Base-by-base conservation (phyloP, 257 asterid species). In the Solanum ossicruentum region DNA sequence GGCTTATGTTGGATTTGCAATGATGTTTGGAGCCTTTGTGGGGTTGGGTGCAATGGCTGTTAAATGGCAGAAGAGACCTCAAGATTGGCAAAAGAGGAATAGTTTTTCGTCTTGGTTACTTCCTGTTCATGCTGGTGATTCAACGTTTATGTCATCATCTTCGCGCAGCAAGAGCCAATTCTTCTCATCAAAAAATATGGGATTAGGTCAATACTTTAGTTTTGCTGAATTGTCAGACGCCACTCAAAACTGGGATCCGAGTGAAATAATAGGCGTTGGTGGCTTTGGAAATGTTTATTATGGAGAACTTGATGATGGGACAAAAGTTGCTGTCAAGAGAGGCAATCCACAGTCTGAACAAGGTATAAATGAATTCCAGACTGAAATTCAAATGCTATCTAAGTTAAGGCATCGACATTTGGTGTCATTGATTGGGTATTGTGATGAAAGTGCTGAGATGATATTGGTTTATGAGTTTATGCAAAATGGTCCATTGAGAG, bases 101-200 rank as follows among this genome's bases (percentile, higher is more conserved):
- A 86, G 88, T 45, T 82, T 86, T 78, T 86, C 88, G 18, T 83
- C 88, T 45, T 86, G 88, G 88, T 65, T 86, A 20, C 88, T 86
- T 70, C 88, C 85, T 0, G 78, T 92, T 75, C 95, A 92, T 12
- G 89, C 92, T 2, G 91, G 93, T 2, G 95, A 91, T 49, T 20
- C 90, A 0, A 89, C 92, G 86, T 87, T 89, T 12, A 85, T 89
- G 88, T 84, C 91, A 1, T 70, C 88, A n/a, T 89, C 92, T 5
- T 91, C 92, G 6, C 80, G 91, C 2, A 92, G 91, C 13, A 92
- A 91, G 84, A 87, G 91, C 80, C 95, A 92, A 77, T 85, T 92
- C 16, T 87, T 86, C 88, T 92, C 93, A 1, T 88, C 93, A 9
- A 89, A 88, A 5, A 89, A 88, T 0, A 86, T 88, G 89, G 93